phyloP scores from a whole-genome alignment of 2,329 filamentous ascomycete genomes.

The Aschersonia sp. region DNA sequence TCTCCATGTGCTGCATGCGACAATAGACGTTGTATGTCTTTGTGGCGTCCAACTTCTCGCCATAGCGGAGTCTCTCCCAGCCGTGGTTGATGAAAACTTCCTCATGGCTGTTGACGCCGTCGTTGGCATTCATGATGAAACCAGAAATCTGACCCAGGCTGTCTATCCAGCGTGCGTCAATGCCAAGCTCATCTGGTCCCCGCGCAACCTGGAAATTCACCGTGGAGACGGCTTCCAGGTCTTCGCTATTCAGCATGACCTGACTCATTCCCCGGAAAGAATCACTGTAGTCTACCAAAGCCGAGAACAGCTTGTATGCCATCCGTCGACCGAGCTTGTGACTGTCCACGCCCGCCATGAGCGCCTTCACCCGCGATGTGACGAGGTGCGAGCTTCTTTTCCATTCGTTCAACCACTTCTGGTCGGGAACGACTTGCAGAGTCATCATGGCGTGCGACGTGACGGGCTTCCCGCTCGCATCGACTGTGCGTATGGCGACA shows the following conservation, averaged over 20 bases:
- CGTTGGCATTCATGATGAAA: slow-evolving; percentile 45
- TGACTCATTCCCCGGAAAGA: slow-evolving; percentile 3
- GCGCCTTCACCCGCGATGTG: slow-evolving; percentile 3
- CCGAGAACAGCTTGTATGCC: slow-evolving; percentile 5
- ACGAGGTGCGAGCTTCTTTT: slow-evolving; percentile 5
- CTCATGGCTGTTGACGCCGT: slow-evolving; percentile 35
- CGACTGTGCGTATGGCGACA: slow-evolving; percentile 14
- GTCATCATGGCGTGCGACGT: background rate
- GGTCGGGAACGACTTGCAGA: background rate
- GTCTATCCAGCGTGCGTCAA: slow-evolving; percentile 45
- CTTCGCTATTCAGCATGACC: slow-evolving; percentile 1
- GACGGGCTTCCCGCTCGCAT: background rate
- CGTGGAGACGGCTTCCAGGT: background rate
- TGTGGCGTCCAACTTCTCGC: background rate
- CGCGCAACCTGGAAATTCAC: background rate
- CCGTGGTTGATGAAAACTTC: slow-evolving; percentile 46
- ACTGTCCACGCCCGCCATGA: slow-evolving; percentile 1
- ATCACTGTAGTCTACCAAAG: slow-evolving; percentile 4
- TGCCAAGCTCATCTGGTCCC: slow-evolving; percentile 28
- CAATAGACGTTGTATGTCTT: slow-evolving; percentile 25
- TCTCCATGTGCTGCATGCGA: background rate
- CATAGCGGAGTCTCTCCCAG: slow-evolving; percentile 27
- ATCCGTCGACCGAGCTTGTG: slow-evolving; percentile 2
- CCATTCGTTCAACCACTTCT: slow-evolving; percentile 8
- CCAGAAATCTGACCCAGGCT: slow-evolving; percentile 44